Evolutionary conservation across 2,329 filamentous ascomycete genomes (phyloP).

Genomic region (Fusarium citri): DNA sequence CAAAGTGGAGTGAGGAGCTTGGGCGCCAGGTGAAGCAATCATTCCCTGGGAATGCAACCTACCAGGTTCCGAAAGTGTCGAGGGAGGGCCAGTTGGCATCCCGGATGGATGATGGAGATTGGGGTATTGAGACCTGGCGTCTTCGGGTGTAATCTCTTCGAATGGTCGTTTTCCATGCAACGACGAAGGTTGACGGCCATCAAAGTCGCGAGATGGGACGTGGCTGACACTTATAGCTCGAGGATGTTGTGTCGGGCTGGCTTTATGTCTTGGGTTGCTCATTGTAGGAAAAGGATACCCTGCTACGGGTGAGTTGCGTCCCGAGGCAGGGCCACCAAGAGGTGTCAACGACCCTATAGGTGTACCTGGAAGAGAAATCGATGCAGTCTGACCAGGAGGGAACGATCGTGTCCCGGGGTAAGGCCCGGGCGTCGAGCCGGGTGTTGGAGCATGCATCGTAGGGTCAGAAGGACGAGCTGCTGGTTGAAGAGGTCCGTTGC

Average conservation of each 20-base stretch:
- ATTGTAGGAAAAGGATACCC: conserved; percentile 49
- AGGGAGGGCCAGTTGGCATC: conserved; percentile 39
- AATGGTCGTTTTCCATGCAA: conserved; percentile 49
- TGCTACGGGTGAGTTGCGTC: conserved; percentile 49
- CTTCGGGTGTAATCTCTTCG: conserved; percentile 46
- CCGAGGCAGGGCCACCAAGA: conserved; percentile 48
- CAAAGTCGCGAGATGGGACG: conserved; percentile 40
- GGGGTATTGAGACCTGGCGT: conserved; percentile 42
- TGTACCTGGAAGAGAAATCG: conserved; percentile 51
- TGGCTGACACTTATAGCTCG: conserved; percentile 48
- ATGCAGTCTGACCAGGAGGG: conserved; percentile 45
- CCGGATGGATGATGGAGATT: conserved; percentile 43
- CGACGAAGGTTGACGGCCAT: conserved; percentile 37
- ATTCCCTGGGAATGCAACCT: conserved; percentile 54
- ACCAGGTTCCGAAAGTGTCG: conserved; percentile 44
- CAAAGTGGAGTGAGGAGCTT: conserved; percentile 41
- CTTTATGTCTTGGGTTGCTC: conserved; percentile 46
- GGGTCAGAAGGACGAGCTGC: conserved; percentile 35
- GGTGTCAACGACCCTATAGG: conserved; percentile 47
- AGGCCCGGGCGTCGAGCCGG: conserved; percentile 37
- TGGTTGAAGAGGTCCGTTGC: conserved; percentile 18
- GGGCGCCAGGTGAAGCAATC: conserved; percentile 41
- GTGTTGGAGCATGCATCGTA: conserved; percentile 30
- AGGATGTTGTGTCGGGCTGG: conserved; percentile 49
- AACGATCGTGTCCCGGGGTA: conserved; percentile 43